Evolutionary conservation across 495 filamentous ascomycete species (phyloP).

Genomic region (Penicillium paradoxum): DNA sequence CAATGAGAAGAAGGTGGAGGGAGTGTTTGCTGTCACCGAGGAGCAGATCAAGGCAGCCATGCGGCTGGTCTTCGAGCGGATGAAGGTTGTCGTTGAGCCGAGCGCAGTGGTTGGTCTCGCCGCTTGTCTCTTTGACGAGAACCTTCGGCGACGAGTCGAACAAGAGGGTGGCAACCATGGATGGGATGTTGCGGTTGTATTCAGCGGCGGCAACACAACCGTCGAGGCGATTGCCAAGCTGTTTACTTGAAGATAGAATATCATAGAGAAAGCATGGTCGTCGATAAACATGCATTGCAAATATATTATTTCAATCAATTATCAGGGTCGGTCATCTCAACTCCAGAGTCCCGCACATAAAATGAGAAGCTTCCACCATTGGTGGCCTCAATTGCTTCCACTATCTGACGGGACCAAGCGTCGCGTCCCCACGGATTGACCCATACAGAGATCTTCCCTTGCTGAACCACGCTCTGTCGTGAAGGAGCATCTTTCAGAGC

Average conservation of each 20-base stretch:
- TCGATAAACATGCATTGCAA: background rate
- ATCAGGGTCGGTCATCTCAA: slow-evolving; percentile 14
- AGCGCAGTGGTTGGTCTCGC: slow-evolving; percentile 83
- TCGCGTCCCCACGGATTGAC: slow-evolving; percentile 45
- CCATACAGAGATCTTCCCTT: slow-evolving; percentile 39
- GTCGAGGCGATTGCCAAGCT: slow-evolving; percentile 62
- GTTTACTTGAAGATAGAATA: slow-evolving; percentile 20
- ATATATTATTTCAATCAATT: slow-evolving; percentile 4
- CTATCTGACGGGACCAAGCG: slow-evolving; percentile 37
- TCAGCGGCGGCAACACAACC: slow-evolving; percentile 89
- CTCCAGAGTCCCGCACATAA: slow-evolving; percentile 17
- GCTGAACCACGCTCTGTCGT: slow-evolving; percentile 36
- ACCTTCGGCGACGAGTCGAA: slow-evolving; percentile 68
- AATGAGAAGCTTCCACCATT: slow-evolving; percentile 33
- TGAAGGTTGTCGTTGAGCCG: slow-evolving; percentile 92
- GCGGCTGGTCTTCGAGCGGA: slow-evolving; percentile 74
- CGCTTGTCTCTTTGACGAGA: slow-evolving; percentile 77
- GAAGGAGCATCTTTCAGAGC: slow-evolving; percentile 46
- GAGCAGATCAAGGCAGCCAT: slow-evolving; percentile 76
- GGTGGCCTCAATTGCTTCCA: slow-evolving; percentile 27
- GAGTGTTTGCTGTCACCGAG: slow-evolving; percentile 75
- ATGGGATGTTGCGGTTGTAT: slow-evolving; percentile 82
- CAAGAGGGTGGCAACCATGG: slow-evolving; percentile 64
- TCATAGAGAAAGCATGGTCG: background rate
- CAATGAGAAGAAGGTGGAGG: slow-evolving; percentile 61